A percentile compares a stretch with the other conserved stretches of the same genome.
Evolutionary conservation across 176 grass and related monocot species (phyloP).

Genomic region (Paspalum notatum): DNA sequence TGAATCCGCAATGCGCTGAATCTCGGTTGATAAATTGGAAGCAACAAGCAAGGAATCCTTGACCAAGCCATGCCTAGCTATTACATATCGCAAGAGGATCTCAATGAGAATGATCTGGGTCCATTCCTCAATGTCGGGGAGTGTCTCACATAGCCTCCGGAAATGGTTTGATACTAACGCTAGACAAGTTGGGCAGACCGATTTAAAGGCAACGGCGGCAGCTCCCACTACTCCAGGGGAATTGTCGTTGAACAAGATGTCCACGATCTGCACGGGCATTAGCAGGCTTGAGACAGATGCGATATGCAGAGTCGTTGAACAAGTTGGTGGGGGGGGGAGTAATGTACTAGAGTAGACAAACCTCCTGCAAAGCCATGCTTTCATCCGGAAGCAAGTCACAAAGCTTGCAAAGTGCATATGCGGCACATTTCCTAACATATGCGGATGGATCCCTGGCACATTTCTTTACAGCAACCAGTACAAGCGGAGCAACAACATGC

Average conservation of each 20-base stretch:
- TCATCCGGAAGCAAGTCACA: slow-evolving; percentile 79
- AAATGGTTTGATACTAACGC: slow-evolving; percentile 74
- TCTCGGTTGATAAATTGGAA: slow-evolving; percentile 27
- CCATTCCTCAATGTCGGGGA: slow-evolving; percentile 97
- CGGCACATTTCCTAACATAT: slow-evolving; percentile 92
- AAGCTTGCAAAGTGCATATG: slow-evolving; percentile 82
- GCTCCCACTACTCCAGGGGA: slow-evolving; percentile 78
- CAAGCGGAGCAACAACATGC: slow-evolving; percentile 77
- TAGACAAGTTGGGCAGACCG: slow-evolving; percentile 72
- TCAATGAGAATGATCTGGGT: slow-evolving; percentile 80
- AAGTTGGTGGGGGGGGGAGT: slow-evolving; percentile 13
- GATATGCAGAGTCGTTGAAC: neutral
- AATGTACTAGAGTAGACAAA: slow-evolving; percentile 32
- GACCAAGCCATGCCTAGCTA: slow-evolving; percentile 87
- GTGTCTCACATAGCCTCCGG: slow-evolving; percentile 71
- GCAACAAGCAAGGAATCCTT: slow-evolving; percentile 74
- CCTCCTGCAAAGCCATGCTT: slow-evolving; percentile 66
- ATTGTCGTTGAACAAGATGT: slow-evolving; percentile 71
- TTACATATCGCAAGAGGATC: slow-evolving; percentile 78
- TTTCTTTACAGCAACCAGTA: slow-evolving; percentile 75
- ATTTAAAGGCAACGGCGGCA: slow-evolving; percentile 78
- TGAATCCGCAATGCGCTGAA: slow-evolving; percentile 31
- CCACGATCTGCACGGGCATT: slow-evolving; percentile 64
- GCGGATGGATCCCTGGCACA: slow-evolving; percentile 83
- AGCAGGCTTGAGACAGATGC: slow-evolving; percentile 21